phyloP scores from a whole-genome alignment of 345 rosid genomes.

The Camelina laxa region DNA sequence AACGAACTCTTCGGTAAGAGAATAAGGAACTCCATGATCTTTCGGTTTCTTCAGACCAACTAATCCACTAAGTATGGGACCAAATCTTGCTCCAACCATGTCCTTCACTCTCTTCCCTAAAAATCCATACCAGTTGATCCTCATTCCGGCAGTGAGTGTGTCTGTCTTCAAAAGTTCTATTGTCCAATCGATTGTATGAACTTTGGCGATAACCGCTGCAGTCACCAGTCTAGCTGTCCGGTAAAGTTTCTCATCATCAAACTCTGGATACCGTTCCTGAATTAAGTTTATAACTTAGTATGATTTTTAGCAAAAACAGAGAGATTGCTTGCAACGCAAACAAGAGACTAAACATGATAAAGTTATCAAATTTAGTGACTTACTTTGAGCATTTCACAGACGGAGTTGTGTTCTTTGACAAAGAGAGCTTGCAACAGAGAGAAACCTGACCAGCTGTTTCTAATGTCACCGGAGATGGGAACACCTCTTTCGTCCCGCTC shows the following conservation, averaged over 20 bases:
- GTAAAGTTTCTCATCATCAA: conserved; percentile 71
- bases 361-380: not conserved
- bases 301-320: conserved; percentile 5
- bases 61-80: conserved; percentile 67
- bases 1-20: conserved; percentile 72
- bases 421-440: conserved; percentile 74
- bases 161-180: conserved; percentile 73
- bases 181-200: conserved; percentile 91
- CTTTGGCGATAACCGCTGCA: conserved; percentile 79
- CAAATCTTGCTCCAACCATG: conserved; percentile 55
- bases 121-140: conserved; percentile 75
- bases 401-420: conserved; percentile 67
- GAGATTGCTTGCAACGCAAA: conserved; percentile 29
- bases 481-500: conserved; percentile 62
- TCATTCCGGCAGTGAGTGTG: conserved; percentile 72
- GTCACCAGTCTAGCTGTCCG: conserved; percentile 71
- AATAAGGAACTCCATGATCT: conserved; percentile 83
- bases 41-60: conserved; percentile 72
- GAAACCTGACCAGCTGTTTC: conserved; percentile 86
- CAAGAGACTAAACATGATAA: not conserved
- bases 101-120: conserved; percentile 78
- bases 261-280: conserved; percentile 56
- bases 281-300: not conserved
- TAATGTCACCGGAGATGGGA: conserved; percentile 75
- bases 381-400: conserved; percentile 73